Evolutionary conservation across 2,329 filamentous ascomycete species (phyloP), one percentile per base, ranked within the genome.

Genomic region (Pseudogymnoascus sp.): DNA sequence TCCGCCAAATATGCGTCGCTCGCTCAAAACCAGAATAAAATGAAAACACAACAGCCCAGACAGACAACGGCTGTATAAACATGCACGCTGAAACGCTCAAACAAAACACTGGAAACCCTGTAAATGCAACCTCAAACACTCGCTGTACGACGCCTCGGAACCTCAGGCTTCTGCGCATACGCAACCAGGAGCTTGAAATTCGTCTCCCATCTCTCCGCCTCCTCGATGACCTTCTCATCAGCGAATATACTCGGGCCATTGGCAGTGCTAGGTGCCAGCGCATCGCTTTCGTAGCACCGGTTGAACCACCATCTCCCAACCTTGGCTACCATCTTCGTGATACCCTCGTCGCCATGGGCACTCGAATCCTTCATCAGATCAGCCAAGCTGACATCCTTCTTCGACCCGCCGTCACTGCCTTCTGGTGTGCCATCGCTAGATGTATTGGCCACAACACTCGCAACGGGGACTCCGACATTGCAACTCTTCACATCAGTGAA

Each of bases 271-370:
- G 79, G 74, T 1, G 74, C 71, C 62, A 82, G 73, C 7, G 86
- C 78, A 4, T 82, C 79, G 61, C 81, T 84, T 74, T 97, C 93
- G 72, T 97, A 97, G 77, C 93, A 97, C 59, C 89, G 85, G 8
- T 85, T 89, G 74, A 96, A 97, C 94, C 94, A 99, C 91, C 93
- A 97, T 43, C 94, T 83, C 1, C 91, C 93, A 9, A 97, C 93
- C 64, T 86, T 88, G 14, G 91, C 88, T 20, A 97, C 91, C 80
- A 96, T 96, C 70, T 90, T 92, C 12, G 91, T 90, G 70, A 97
- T 96, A 66, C 85, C 87, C 70, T 91, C 90, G 66, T 96, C 91
- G 20, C 88, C 87, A 12, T 82, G 78, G 0, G 84, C 79, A n/a
- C 83, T 82, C 35, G 86, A 80, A 65, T 90, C 86, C 30, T 81